Percentiles rank a stretch among this genome's conserved stretches.
These are phyloP conservation scores for Lecanoromycetidae sp. DNA, from an alignment of 2,329 filamentous ascomycete species.

Conservation along the genomic window DNA sequence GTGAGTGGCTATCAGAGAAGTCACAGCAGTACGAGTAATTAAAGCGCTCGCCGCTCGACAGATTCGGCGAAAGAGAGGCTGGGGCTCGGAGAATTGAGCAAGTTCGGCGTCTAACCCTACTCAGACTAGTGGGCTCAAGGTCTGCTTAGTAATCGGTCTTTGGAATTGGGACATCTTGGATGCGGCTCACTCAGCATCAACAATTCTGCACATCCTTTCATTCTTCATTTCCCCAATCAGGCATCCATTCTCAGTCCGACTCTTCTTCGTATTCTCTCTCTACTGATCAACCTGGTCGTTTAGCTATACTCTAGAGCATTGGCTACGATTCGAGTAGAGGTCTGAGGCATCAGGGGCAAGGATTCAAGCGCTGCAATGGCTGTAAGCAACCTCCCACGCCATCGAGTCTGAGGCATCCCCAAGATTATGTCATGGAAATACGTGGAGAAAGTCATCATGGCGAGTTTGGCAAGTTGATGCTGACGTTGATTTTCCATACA, in stretches of 20 bases:
- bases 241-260: background rate
- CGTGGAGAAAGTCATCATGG: no score
- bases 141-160: background rate
- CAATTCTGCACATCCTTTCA: background rate
- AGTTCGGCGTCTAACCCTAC: background rate
- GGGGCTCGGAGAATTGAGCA: background rate
- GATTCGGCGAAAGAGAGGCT: background rate
- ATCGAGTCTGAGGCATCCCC: no score
- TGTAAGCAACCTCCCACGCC: background rate
- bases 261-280: background rate
- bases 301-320: no score
- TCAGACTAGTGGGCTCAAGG: no score
- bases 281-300: background rate
- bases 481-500: background rate
- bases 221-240: conserved; percentile 1
- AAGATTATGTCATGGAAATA: no score
- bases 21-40: background rate
- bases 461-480: no score
- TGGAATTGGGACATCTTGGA: background rate
- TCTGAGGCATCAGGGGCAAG: background rate
- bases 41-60: background rate
- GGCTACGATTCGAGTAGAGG: background rate
- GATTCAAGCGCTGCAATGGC: background rate
- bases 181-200: background rate
- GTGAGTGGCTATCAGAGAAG: background rate